Base-by-base conservation (phyloP, 2,329 filamentous ascomycete genomes). In the Lecanosticta acicola region DNA sequence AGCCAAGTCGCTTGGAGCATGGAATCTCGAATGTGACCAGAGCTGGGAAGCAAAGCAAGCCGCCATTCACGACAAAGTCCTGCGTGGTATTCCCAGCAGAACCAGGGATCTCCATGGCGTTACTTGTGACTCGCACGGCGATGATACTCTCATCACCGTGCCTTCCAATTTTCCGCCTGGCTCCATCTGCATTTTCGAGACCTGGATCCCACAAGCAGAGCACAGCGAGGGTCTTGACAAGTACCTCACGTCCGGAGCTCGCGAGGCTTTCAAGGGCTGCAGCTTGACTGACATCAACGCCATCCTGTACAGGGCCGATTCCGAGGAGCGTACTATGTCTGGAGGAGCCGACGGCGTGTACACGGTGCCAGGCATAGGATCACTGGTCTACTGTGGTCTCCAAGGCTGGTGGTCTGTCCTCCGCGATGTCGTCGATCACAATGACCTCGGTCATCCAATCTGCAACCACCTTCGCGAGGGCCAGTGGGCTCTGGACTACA, bases 341-440 rank as follows among this genome's bases (percentile, higher is more conserved):
- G 78, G 77, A 41, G 87, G 88, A 3, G 77, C 79, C 49, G 87
- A 96, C 63, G 91, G 93, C n/a, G 83, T 83, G 7, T 98, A 97
- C 68, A 79, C 83, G 42, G 84, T 98, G 53, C 93, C 93, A 1
- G 83, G 83, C 1, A 75, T 89, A 61, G 91, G 90, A 2, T 81
- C 85, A 48, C 77, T 96, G 34, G 87, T 96, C 2, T 98, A 97
- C 66, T 91, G 91, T 49, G 93, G 93, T 50, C 76, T 98, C n/a
- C 93, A 98, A 66, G 94, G 94, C 32, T 98, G 93, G 91, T 95
- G 91, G 89, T 96, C 89, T 64, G 74, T 95, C 1, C 71, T 98
- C 34, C 84, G 88, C 58, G 76, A 85, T 46, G 84, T 98, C 51
- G 86, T 97, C 57, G 79, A 77, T 41, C 82, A 93, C 53, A 98